Evolutionary conservation across 768 basidiomycete species (phyloP).

Genomic region (Suillus clintonianus): DNA sequence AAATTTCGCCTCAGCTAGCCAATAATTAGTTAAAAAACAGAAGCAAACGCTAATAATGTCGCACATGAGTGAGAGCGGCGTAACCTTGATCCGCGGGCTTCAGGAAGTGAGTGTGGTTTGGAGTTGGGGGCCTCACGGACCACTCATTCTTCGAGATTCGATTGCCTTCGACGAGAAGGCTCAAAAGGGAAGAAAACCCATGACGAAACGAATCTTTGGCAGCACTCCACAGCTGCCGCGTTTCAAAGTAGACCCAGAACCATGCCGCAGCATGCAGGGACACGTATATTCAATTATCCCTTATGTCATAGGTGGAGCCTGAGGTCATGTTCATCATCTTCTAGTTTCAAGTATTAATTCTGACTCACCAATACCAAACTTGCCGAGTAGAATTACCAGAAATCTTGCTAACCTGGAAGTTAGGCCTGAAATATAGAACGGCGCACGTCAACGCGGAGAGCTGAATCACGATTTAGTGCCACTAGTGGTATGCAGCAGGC

Average conservation of each 20-base stretch:
- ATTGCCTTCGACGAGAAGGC: background rate
- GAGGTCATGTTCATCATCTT: background rate
- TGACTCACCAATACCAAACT: background rate
- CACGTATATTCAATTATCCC: background rate
- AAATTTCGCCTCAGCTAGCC: background rate
- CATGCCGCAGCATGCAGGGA: background rate
- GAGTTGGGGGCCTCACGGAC: background rate
- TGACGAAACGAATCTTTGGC: background rate
- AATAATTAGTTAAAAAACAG: background rate
- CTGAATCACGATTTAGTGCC: background rate
- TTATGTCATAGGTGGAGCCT: background rate
- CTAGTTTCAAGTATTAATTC: background rate
- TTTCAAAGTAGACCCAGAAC: background rate
- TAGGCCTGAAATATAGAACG: background rate
- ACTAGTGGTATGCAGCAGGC: background rate
- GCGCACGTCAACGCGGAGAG: background rate
- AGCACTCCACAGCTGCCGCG: background rate
- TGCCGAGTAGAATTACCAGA: background rate
- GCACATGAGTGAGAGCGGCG: background rate
- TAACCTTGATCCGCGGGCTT: background rate
- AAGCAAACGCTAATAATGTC: background rate
- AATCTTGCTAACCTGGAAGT: background rate
- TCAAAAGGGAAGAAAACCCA: background rate
- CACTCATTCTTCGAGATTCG: background rate
- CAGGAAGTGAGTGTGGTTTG: background rate